Conservation (phyloP, 73 alveolate species). For the Paramecium octaurelia region DNA sequence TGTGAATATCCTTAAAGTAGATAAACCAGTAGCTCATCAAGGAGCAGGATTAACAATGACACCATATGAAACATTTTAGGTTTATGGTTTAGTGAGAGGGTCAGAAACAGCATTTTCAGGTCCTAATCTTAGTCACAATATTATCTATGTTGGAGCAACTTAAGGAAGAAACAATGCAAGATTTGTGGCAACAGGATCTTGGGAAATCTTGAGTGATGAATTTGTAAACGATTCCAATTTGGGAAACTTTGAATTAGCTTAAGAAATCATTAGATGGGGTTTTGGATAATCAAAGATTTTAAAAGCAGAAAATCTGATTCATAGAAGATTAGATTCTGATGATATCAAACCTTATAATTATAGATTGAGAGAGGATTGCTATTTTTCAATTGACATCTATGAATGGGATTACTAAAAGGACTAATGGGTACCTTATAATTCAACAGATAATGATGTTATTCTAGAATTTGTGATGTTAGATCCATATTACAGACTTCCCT, state of each 20-base stretch:
- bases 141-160: slow-evolving; percentile 54
- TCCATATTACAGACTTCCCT: slow-evolving; percentile 46
- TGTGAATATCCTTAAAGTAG: neutral
- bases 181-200: slow-evolving; percentile 51
- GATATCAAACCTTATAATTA: slow-evolving; percentile 36
- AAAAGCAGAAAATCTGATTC: slow-evolving; percentile 38
- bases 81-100: slow-evolving; percentile 58
- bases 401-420: slow-evolving; percentile 10
- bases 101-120: slow-evolving; percentile 48
- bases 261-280: neutral
- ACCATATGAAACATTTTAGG: slow-evolving; percentile 54
- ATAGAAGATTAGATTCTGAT: slow-evolving; percentile 38
- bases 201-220: slow-evolving; percentile 53
- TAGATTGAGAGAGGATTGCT: slow-evolving; percentile 37
- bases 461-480: slow-evolving; percentile 58
- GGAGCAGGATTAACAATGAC: slow-evolving; percentile 57
- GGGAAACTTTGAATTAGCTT: slow-evolving; percentile 4
- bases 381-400: slow-evolving; percentile 42
- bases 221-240: neutral
- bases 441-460: slow-evolving; percentile 29
- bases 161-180: slow-evolving; percentile 62
- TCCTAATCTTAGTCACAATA: neutral
- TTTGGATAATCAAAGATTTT: slow-evolving; percentile 6
- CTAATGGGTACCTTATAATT: slow-evolving; percentile 31
- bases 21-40: slow-evolving; percentile 25